A percentile compares a stretch with the other conserved stretches of the same genome.
Evolutionary conservation across 2,329 filamentous ascomycete species (phyloP).

Genomic region (Geosmithia morbida): DNA sequence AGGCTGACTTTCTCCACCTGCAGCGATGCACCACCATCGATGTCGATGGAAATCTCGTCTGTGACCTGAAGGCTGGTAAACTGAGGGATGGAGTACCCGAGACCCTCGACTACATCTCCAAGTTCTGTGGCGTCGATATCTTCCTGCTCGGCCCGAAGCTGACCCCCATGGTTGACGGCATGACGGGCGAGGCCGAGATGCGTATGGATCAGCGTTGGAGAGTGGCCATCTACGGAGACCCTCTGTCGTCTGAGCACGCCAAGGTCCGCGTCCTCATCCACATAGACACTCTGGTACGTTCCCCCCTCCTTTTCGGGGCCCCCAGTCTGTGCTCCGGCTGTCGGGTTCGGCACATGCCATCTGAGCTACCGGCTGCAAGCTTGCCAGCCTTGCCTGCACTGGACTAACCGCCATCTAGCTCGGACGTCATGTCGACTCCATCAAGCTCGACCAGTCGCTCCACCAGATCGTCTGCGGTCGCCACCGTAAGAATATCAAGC

Average conservation of each 20-base stretch:
- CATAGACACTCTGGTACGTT: slow-evolving; percentile 75
- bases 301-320: background rate
- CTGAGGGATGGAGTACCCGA: slow-evolving; percentile 65
- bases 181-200: slow-evolving; percentile 67
- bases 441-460: slow-evolving; percentile 72
- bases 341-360: too few relatives aligned
- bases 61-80: slow-evolving; percentile 52
- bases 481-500: slow-evolving; percentile 92
- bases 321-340: background rate
- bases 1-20: background rate
- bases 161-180: slow-evolving; percentile 58
- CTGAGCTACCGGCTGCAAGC: too few relatives aligned
- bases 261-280: slow-evolving; percentile 94
- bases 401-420: slow-evolving; percentile 31
- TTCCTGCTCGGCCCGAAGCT: slow-evolving; percentile 88
- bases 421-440: slow-evolving; percentile 59
- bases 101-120: slow-evolving; percentile 75
- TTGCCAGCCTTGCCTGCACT: background rate
- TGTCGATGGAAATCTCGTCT: slow-evolving; percentile 80
- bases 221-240: slow-evolving; percentile 88
- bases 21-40: slow-evolving; percentile 90
- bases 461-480: slow-evolving; percentile 89
- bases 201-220: slow-evolving; percentile 83
- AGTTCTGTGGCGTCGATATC: slow-evolving; percentile 87
- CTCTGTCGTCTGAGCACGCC: slow-evolving; percentile 89